These are phyloP conservation scores for Akanthomyces uredinophilus DNA, from an alignment of 2,329 filamentous ascomycete species.

Conservation along the genomic window DNA sequence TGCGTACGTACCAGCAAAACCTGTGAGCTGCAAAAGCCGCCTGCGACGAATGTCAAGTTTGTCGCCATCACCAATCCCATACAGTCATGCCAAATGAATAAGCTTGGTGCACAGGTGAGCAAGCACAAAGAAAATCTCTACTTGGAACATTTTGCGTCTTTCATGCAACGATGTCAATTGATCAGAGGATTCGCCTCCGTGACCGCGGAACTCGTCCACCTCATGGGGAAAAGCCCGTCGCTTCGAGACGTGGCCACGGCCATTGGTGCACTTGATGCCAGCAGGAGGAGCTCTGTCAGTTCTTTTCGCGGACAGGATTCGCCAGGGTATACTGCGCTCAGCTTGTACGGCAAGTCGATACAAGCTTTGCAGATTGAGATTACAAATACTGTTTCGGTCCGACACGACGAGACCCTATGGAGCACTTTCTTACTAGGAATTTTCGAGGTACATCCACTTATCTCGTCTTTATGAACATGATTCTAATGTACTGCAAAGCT, in stretches of 20 bases:
- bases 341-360: slow-evolving; percentile 20
- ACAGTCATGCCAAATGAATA: not conserved
- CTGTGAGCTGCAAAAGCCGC: slow-evolving; percentile 17
- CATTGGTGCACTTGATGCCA: slow-evolving; percentile 25
- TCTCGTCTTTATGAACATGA: accelerated
- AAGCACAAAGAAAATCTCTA: slow-evolving; percentile 4
- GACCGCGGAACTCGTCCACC: slow-evolving; percentile 7
- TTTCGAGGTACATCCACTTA: not conserved
- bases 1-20: slow-evolving; percentile 22
- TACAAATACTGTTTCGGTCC: not conserved
- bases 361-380: slow-evolving; percentile 16
- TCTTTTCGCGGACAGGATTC: not conserved
- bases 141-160: slow-evolving; percentile 17
- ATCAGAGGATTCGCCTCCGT: slow-evolving; percentile 15
- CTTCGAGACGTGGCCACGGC: slow-evolving; percentile 20
- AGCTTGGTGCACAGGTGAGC: not conserved
- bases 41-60: slow-evolving; percentile 9
- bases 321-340: slow-evolving; percentile 15
- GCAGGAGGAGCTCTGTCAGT: slow-evolving; percentile 15
- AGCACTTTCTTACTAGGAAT: not conserved
- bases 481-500: slow-evolving; percentile 18
- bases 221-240: slow-evolving; percentile 17
- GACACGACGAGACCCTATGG: not conserved
- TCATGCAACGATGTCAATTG: slow-evolving; percentile 14
- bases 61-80: slow-evolving; percentile 1